A percentile compares a stretch with the other conserved stretches of the same genome.
Conservation (phyloP, 2,329 filamentous ascomycete species). For the Didymella lethalis region DNA sequence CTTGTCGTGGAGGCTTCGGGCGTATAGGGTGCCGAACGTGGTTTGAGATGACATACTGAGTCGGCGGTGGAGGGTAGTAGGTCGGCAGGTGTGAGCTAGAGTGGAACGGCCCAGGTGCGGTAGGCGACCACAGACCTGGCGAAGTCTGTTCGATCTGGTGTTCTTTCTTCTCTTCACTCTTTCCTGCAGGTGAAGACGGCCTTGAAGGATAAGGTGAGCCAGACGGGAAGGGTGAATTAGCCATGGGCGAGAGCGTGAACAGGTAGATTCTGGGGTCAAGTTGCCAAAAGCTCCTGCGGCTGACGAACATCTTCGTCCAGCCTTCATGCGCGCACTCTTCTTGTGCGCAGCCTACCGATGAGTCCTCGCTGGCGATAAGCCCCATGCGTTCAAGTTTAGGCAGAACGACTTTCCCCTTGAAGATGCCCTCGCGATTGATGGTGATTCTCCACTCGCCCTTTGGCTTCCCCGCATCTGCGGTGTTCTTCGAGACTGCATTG, state of each 20-base stretch:
- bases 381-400: slow-evolving; percentile 96
- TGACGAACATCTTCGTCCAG: slow-evolving; percentile 85
- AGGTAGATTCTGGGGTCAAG: slow-evolving; percentile 85
- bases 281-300: slow-evolving; percentile 87
- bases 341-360: slow-evolving; percentile 71
- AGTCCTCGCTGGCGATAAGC: slow-evolving; percentile 77
- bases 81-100: slow-evolving; percentile 87
- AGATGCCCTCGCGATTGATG: slow-evolving; percentile 85
- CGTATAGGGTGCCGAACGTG: slow-evolving; percentile 84
- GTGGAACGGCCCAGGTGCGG: slow-evolving; percentile 72
- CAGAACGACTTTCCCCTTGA: slow-evolving; percentile 81
- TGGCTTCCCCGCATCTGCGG: slow-evolving; percentile 73
- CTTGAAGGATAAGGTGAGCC: slow-evolving; percentile 61
- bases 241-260: slow-evolving; percentile 76
- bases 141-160: slow-evolving; percentile 43
- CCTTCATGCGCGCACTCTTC: slow-evolving; percentile 69
- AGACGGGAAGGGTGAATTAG: slow-evolving; percentile 58
- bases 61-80: slow-evolving; percentile 84
- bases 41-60: slow-evolving; percentile 81
- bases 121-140: slow-evolving; percentile 52
- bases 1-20: slow-evolving; percentile 87
- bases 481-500: slow-evolving; percentile 69
- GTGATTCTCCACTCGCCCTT: slow-evolving; percentile 86
- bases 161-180: slow-evolving; percentile 37
- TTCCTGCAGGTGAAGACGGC: slow-evolving; percentile 58